Conservation (phyloP, 768 basidiomycete genomes). For the Suillus brevipes region DNA sequence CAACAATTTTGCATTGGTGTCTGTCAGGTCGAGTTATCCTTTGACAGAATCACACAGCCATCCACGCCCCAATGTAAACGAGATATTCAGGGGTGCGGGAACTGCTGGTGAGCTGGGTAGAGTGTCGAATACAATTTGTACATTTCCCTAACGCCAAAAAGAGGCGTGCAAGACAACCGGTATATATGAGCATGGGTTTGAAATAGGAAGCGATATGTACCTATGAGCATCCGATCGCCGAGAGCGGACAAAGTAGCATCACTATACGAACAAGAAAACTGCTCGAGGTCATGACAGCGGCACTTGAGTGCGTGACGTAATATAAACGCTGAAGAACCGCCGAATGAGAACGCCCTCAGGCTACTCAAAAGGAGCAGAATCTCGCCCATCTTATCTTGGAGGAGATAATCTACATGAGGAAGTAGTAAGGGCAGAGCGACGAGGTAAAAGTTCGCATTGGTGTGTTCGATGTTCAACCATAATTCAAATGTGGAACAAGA, state of each 20-base stretch:
- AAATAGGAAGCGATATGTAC: not conserved
- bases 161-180: not conserved
- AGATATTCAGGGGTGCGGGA: not conserved
- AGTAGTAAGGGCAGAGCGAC: not conserved
- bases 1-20: not conserved
- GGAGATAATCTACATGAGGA: too few species aligned
- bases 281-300: not conserved
- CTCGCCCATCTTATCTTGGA: too few species aligned
- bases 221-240: not conserved
- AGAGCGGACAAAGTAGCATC: not conserved
- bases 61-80: not conserved
- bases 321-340: not conserved
- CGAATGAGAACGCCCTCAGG: not conserved
- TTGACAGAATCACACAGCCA: accelerated
- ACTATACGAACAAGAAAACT: not conserved
- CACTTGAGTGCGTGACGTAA: not conserved
- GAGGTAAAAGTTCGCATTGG: not conserved
- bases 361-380: not conserved
- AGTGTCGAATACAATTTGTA: not conserved
- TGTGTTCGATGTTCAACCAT: not conserved
- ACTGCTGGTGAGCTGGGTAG: not conserved
- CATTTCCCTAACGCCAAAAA: not conserved
- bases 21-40: not conserved
- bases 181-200: not conserved
- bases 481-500: not conserved